Conservation (phyloP, 1,284 basidiomycete genomes). For the Rhodotorula sp. region DNA sequence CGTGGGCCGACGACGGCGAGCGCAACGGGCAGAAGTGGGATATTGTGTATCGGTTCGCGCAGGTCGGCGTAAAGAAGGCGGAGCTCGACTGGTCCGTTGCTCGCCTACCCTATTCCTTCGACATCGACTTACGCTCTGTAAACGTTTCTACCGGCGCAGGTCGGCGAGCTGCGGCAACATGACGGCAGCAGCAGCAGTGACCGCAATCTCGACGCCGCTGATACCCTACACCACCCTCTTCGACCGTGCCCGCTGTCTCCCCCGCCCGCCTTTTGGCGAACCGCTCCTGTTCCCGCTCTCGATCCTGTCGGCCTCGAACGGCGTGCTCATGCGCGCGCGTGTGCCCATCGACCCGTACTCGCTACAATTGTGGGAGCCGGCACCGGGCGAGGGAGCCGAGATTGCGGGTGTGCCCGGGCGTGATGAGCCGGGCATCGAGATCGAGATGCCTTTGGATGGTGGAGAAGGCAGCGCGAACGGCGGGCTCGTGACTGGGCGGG, state of each 20-base stretch:
- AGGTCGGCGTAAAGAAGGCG: constrained; percentile 26
- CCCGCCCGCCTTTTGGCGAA: not conserved
- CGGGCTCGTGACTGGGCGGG: constrained; percentile 26
- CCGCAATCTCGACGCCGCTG: constrained; percentile 15
- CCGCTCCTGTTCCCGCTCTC: constrained; percentile 35
- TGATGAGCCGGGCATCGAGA: constrained; percentile 34
- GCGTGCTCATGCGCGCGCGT: constrained; percentile 30
- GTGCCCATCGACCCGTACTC: constrained; percentile 36
- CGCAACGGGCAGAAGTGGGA: constrained; percentile 25
- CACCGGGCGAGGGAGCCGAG: constrained; percentile 22
- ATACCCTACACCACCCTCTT: constrained; percentile 38
- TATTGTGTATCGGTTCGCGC: constrained; percentile 40
- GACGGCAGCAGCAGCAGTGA: constrained; percentile 30
- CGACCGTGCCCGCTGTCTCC: constrained; percentile 17
- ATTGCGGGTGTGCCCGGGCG: constrained; percentile 37
- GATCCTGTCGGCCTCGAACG: constrained; percentile 38
- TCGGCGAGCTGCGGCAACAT: constrained; percentile 39
- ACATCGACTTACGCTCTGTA: not conserved
- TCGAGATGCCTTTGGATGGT: constrained; percentile 36
- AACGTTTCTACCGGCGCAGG: constrained; percentile 2
- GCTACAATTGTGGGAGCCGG: constrained; percentile 29
- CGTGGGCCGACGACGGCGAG: constrained; percentile 37
- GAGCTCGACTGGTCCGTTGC: constrained; percentile 29
- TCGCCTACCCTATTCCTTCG: not conserved
- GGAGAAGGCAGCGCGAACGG: not conserved